These are phyloP conservation scores for Pigoraptor vietnamica DNA, from an alignment of 78 protist species.

Conservation along the genomic window DNA sequence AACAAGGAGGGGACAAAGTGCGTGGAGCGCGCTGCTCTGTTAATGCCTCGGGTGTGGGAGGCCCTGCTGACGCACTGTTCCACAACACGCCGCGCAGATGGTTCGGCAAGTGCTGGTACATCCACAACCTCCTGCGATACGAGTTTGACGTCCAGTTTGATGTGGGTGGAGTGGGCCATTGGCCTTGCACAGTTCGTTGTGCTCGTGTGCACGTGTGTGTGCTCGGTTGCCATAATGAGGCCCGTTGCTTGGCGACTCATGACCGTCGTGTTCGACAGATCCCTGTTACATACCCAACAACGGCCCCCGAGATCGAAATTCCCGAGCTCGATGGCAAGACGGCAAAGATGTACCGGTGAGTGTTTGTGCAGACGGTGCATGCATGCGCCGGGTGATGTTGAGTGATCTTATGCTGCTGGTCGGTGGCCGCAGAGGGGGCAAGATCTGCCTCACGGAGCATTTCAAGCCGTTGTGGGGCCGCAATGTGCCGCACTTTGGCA, in stretches of 20 bases:
- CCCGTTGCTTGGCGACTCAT: too few species aligned
- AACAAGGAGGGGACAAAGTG: conserved; percentile 71
- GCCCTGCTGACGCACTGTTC: neutral
- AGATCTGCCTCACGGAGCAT: conserved; percentile 90
- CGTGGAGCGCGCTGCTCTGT: neutral
- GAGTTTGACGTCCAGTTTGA: conserved; percentile 91
- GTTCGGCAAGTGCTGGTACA: conserved; percentile 80
- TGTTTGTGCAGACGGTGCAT: neutral
- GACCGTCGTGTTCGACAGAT: conserved; percentile 22
- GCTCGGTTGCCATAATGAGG: too few species aligned
- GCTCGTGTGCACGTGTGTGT: neutral
- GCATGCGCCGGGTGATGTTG: neutral
- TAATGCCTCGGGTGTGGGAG: neutral
- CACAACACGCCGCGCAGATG: conserved; percentile 25
- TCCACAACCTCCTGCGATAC: conserved; percentile 68
- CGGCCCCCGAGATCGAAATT: conserved; percentile 83
- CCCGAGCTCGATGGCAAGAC: conserved; percentile 93
- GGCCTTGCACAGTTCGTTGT: neutral
- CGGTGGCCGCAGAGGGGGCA: conserved; percentile 84
- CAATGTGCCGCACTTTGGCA: conserved; percentile 93
- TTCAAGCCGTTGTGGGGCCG: conserved; percentile 94
- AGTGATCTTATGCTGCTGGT: neutral
- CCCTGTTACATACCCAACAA: conserved; percentile 88
- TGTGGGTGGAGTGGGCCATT: conserved; percentile 20
- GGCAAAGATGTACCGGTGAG: conserved; percentile 64